Evolutionary conservation across 2,329 filamentous ascomycete genomes (phyloP).

Genomic region (Didymella sp.): DNA sequence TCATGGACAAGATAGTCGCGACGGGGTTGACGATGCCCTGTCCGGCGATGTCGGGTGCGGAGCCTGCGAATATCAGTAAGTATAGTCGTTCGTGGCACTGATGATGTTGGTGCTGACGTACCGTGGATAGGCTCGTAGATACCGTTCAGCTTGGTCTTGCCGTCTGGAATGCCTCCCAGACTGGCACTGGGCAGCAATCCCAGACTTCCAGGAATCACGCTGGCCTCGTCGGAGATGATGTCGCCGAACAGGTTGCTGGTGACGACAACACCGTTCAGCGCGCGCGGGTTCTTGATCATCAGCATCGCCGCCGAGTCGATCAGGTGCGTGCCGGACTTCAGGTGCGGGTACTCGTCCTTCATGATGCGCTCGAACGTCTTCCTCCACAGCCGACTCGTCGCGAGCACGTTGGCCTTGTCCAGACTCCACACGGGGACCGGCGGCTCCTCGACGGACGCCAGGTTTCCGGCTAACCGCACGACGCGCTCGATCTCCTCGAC

Average conservation of each 20-base stretch:
- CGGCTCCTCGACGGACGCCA: slow-evolving; percentile 78
- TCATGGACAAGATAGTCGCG: slow-evolving; percentile 87
- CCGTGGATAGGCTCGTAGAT: slow-evolving; percentile 99
- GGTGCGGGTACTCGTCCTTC: slow-evolving; percentile 84
- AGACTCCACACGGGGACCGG: slow-evolving; percentile 82
- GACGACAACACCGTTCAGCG: slow-evolving; percentile 87
- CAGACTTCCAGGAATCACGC: slow-evolving; percentile 89
- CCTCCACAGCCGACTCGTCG: slow-evolving; percentile 87
- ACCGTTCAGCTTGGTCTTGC: slow-evolving; percentile 83
- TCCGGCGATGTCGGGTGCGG: slow-evolving; percentile 91
- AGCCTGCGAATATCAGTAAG: slow-evolving; percentile 61
- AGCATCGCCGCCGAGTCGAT: slow-evolving; percentile 98
- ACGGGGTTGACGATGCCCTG: slow-evolving; percentile 92
- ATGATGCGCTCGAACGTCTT: slow-evolving; percentile 86
- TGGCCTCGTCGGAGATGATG: slow-evolving; percentile 94
- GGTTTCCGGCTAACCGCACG: slow-evolving; percentile 77
- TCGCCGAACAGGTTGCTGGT: slow-evolving; percentile 96
- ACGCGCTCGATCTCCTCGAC: slow-evolving; percentile 87
- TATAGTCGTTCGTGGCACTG: too few species aligned
- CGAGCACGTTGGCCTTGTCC: slow-evolving; percentile 97
- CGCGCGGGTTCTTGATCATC: slow-evolving; percentile 91
- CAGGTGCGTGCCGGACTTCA: slow-evolving; percentile 85
- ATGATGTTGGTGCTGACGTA: slow-evolving; percentile 51
- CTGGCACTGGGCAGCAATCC: slow-evolving; percentile 88
- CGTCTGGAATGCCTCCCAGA: slow-evolving; percentile 84